Evolutionary conservation across 2,329 filamentous ascomycete genomes (phyloP).

Genomic region (Fusarium sp.): DNA sequence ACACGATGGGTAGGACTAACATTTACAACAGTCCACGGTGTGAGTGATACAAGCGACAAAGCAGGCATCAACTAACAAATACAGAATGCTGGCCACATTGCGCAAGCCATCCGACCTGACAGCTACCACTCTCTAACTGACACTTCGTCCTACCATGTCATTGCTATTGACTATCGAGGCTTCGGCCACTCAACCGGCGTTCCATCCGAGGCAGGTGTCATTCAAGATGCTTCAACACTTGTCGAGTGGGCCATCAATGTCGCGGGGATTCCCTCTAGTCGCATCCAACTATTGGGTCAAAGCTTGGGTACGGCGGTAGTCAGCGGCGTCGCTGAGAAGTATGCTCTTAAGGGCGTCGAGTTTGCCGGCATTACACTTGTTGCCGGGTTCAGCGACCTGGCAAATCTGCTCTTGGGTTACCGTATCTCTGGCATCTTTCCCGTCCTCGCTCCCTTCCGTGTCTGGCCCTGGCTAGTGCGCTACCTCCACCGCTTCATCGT

Average conservation of each 20-base stretch:
- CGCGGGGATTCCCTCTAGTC: slow-evolving; percentile 69
- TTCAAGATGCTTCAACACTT: slow-evolving; percentile 76
- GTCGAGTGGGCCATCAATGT: slow-evolving; percentile 74
- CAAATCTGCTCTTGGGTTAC: slow-evolving; percentile 77
- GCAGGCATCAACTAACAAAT: slow-evolving; percentile 23
- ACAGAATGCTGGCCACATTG: slow-evolving; percentile 85
- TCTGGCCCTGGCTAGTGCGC: slow-evolving; percentile 69
- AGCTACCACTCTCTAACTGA: slow-evolving; percentile 80
- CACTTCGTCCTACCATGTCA: slow-evolving; percentile 76
- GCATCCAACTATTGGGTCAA: slow-evolving; percentile 84
- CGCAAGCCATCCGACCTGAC: slow-evolving; percentile 76
- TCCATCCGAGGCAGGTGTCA: slow-evolving; percentile 81
- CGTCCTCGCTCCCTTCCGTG: slow-evolving; percentile 75
- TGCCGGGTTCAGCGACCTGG: slow-evolving; percentile 78
- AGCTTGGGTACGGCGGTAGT: slow-evolving; percentile 88
- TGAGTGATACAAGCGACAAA: slow-evolving; percentile 51
- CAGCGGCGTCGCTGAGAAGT: slow-evolving; percentile 75
- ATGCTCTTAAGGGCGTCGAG: slow-evolving; percentile 65
- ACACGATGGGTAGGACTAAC: slow-evolving; percentile 18
- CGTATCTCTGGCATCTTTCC: slow-evolving; percentile 80
- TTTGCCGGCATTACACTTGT: slow-evolving; percentile 84
- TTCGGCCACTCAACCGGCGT: slow-evolving; percentile 82
- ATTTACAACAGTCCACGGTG: slow-evolving; percentile 64
- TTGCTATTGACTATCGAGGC: slow-evolving; percentile 91
- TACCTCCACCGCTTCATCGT: slow-evolving; percentile 69